A percentile compares a stretch with the other conserved stretches of the same genome.
phyloP scores from a whole-genome alignment of 2,329 filamentous ascomycete species.

The Plectosphaerella sp. region DNA sequence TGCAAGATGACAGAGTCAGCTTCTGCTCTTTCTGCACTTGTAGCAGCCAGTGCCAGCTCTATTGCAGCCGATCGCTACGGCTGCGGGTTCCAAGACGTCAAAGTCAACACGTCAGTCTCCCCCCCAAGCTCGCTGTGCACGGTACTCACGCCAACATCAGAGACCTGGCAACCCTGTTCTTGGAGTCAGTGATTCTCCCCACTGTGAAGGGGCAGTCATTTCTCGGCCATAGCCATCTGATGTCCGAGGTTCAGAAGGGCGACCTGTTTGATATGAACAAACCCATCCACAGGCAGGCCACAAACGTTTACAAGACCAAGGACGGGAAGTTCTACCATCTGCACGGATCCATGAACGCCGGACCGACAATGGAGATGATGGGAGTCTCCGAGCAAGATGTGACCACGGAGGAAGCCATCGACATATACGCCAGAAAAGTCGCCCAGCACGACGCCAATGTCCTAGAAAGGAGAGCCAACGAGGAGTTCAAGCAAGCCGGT shows the following conservation, averaged over 20 bases:
- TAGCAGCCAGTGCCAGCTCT: conserved; percentile 9
- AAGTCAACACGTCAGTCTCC: conserved; percentile 5
- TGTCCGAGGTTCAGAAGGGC: conserved; percentile 15
- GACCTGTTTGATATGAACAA: conserved; percentile 9
- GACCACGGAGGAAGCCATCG: conserved; percentile 21
- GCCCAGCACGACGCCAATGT: conserved; percentile 18
- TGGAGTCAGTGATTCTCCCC: conserved; percentile 14
- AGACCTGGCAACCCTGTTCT: conserved; percentile 12
- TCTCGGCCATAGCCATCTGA: conserved; percentile 12
- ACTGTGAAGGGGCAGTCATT: conserved; percentile 9
- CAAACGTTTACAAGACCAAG: conserved; percentile 27
- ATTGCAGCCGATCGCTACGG: conserved; percentile 6
- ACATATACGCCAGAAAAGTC: conserved; percentile 16
- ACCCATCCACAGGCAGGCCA: conserved; percentile 24
- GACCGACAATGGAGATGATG: conserved; percentile 23
- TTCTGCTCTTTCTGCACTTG: conserved; percentile 28
- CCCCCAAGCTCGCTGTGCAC: neutral
- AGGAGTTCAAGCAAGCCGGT: conserved; percentile 25
- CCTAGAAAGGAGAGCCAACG: conserved; percentile 25
- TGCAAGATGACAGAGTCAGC: conserved; percentile 39
- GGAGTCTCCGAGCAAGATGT: conserved; percentile 19
- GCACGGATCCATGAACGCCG: conserved; percentile 26
- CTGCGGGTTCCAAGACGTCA: conserved; percentile 4
- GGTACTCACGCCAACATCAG: neutral
- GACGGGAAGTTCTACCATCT: conserved; percentile 29